Evolutionary conservation across 345 rosid genomes (phyloP).

Genomic region (Populus tremula): DNA sequence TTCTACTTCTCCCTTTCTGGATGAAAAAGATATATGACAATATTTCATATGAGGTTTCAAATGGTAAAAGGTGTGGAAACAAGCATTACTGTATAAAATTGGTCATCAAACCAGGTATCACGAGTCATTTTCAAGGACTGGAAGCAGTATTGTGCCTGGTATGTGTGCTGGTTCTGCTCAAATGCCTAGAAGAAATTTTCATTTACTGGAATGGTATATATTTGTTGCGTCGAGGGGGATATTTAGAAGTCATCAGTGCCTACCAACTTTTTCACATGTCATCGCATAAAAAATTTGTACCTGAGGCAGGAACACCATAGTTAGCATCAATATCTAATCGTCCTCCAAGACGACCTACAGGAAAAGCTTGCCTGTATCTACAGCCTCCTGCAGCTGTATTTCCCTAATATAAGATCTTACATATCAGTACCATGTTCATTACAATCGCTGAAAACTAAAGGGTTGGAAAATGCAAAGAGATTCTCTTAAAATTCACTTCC

Average conservation of each 20-base stretch:
- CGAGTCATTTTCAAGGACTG: constrained; percentile 69
- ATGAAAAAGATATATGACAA: neutral
- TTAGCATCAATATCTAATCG: constrained; percentile 63
- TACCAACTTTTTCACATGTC: too few relatives aligned
- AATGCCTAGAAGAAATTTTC: constrained; percentile 57
- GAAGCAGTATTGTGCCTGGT: constrained; percentile 77
- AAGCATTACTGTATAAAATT: constrained; percentile 50
- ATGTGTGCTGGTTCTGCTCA: constrained; percentile 56
- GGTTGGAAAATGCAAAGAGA: neutral
- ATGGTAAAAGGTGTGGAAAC: neutral
- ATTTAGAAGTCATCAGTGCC: too few relatives aligned
- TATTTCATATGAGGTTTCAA: neutral
- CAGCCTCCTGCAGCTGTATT: constrained; percentile 67
- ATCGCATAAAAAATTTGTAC: neutral
- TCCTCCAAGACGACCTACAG: constrained; percentile 59
- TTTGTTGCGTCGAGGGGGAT: constrained; percentile 89
- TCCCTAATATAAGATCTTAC: constrained; percentile 41
- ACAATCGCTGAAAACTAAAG: neutral
- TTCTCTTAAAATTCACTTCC: neutral
- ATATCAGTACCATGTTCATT: neutral
- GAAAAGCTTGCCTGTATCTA: constrained; percentile 84
- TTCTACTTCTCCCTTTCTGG: neutral
- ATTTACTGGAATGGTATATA: constrained; percentile 57
- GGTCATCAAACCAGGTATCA: constrained; percentile 61
- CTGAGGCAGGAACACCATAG: constrained; percentile 86